Percentiles rank a stretch among this genome's conserved stretches.
These are phyloP conservation scores for Diaporthe vexans DNA, from an alignment of 2,329 filamentous ascomycete genomes.

Conservation along the genomic window DNA sequence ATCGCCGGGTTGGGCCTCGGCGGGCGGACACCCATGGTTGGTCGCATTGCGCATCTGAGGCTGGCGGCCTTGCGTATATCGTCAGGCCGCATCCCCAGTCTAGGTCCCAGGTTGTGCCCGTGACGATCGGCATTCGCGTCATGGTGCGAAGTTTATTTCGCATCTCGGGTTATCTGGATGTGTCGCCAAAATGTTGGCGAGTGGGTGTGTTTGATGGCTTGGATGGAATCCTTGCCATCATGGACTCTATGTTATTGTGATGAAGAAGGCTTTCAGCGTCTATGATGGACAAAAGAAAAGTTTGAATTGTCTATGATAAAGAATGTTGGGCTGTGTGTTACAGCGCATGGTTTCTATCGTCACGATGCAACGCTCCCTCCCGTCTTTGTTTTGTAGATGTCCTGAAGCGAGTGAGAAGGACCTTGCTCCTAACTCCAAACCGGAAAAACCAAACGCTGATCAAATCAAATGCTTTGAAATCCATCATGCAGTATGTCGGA, in stretches of 20 bases:
- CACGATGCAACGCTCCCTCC: slow-evolving; percentile 12
- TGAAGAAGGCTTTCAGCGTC: not conserved
- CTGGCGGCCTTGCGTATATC: not conserved
- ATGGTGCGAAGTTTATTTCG: slow-evolving; percentile 32
- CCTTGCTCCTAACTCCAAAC: slow-evolving; percentile 9
- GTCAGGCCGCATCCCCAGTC: slow-evolving; percentile 17
- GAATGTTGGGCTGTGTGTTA: slow-evolving; percentile 17
- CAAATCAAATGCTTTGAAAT: not conserved
- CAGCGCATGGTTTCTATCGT: not conserved
- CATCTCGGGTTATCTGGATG: slow-evolving; percentile 5
- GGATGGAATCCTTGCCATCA: not conserved
- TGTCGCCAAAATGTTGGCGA: not conserved
- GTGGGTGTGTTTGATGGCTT: not conserved
- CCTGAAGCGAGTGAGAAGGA: slow-evolving; percentile 17
- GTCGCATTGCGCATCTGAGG: slow-evolving; percentile 14
- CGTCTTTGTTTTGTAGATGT: not conserved
- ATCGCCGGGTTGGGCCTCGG: not conserved
- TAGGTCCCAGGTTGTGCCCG: slow-evolving; percentile 1
- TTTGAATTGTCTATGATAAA: slow-evolving; percentile 27
- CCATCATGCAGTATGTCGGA: slow-evolving; percentile 1
- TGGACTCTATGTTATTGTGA: not conserved
- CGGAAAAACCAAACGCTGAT: slow-evolving; percentile 6
- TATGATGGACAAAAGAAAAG: slow-evolving; percentile 22
- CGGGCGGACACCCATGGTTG: slow-evolving; percentile 13
- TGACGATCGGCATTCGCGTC: slow-evolving; percentile 28